Evolutionary conservation across 2,329 filamentous ascomycete genomes (phyloP), one percentile per base, ranked within the genome.

Genomic region (Claviceps humidiphila): DNA sequence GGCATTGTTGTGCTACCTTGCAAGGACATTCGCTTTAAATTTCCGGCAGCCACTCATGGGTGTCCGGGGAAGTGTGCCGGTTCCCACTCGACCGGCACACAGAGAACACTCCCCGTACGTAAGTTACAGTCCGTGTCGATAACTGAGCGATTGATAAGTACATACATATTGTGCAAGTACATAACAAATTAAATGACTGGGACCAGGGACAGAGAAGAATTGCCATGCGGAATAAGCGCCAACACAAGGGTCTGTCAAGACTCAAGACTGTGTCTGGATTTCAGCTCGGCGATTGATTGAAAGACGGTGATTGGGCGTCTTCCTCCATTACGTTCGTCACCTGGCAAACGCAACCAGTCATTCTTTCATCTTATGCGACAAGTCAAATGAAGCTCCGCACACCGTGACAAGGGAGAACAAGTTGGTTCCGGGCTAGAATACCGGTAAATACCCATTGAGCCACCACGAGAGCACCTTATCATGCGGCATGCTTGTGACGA

Each of bases 31-130:
- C 14, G 30, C 34, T 46, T 46, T 46, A 37, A 51, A 51, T 51
- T 47, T 20, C 24, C 24, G 44, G 50, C 37, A 51, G 44, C 53
- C 53, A 55, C 24, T 53, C 48, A 54, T 11, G 30, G 49, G n/a
- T 42, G 26, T 16, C 51, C 57, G 57, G 54, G 57, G 57, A 58
- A 55, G 47, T 22, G 54, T 54, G 53, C 56, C 57, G 56, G 52
- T 39, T 22, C 52, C 56, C 53, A 49, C 53, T 43, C 39, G 46
- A 26, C 50, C 57, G 54, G 56, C 50, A 54, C 54, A 49, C 44
- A 50, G 47, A 49, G 37, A 41, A 44, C 7, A 16, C 46, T 54
- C 49, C 54, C 46, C 42, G 42, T 37, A 24, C 13, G 50, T 40
- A 30, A 24, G 46, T 34, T 42, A 26, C 50, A 26, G 42, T 44